Evolutionary conservation across 2,329 filamentous ascomycete species (phyloP), one percentile per base, ranked within the genome.

Genomic region (Zasmidium citrigriseum): DNA sequence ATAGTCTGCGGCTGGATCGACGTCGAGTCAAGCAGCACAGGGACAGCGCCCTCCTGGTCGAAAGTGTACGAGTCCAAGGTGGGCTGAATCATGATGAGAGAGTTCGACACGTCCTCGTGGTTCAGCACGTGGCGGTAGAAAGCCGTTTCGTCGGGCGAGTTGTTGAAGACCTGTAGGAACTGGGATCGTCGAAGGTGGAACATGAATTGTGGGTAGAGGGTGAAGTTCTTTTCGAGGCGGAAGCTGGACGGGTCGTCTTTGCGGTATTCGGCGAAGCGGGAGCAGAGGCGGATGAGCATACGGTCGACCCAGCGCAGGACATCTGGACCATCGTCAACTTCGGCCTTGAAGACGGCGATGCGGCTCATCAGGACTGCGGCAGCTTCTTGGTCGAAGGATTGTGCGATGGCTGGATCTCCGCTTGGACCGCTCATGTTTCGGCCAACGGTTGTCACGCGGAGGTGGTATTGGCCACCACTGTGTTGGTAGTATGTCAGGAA

Each of bases 401-500:
- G 93, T 7, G 95, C 93, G 67, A 99, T 90, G 9, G 93, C 90
- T 23, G 93, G 93, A 73, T 99, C 95, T 38, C 95, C 95, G 46
- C 93, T 91, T 12, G 95, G 95, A 2, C 95, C 93, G 72, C 92
- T 96, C 57, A 99, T 82, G 70, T 93, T 93, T 59, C 93, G 86
- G 4, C 92, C 90, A 64, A 98, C 89, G 1, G 95, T 99, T 0
- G 95, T 98, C 24, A 99, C 95, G 57, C 95, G 88, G 34, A 99
- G 85, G 72, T 99, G 95, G 76, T 93, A 99, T 72, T 98, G 91
- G 20, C 95, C 95, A 38, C 91, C 96, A 3, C 93, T 93, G 76
- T 99, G 93, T 74, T 99, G 95, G 74, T 99, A 99, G 79, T 98
- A 97, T 48, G 95, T 99, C 68, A 99, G 81, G 78, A 99, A 98